Conservation (phyloP, 306 rosid genomes). For the Boehmeria nivea region DNA sequence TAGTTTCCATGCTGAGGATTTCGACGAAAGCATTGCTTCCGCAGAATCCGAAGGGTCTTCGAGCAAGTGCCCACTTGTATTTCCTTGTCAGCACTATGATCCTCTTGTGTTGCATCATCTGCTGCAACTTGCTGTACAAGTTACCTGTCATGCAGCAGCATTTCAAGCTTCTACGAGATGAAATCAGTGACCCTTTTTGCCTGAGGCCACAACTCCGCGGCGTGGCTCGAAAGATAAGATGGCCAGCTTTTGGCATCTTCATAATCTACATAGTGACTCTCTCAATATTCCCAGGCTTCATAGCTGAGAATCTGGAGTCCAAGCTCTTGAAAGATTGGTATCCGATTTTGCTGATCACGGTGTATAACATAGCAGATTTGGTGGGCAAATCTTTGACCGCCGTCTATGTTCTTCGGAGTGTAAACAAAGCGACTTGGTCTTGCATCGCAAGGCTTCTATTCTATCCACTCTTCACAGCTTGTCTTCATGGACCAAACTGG, state of each 20-base stretch:
- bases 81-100: slow-evolving; percentile 58
- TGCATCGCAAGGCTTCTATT: slow-evolving; percentile 58
- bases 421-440: slow-evolving; percentile 53
- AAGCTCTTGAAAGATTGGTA: slow-evolving; percentile 76
- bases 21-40: slow-evolving; percentile 78
- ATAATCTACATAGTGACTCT: slow-evolving; percentile 68
- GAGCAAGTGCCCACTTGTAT: slow-evolving; percentile 77
- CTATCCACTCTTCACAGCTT: slow-evolving; percentile 74
- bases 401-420: slow-evolving; percentile 45
- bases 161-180: slow-evolving; percentile 25
- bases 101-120: slow-evolving; percentile 65
- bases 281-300: slow-evolving; percentile 85
- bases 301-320: slow-evolving; percentile 73
- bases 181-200: slow-evolving; percentile 21
- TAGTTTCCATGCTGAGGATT: slow-evolving; percentile 73
- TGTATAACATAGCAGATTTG: slow-evolving; percentile 68
- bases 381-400: slow-evolving; percentile 79
- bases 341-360: slow-evolving; percentile 74
- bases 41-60: slow-evolving; percentile 69
- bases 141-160: slow-evolving; percentile 67
- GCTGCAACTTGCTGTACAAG: slow-evolving; percentile 67
- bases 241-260: slow-evolving; percentile 68
- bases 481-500: slow-evolving; percentile 82
- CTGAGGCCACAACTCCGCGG: slow-evolving; percentile 48
- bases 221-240: slow-evolving; percentile 47